A percentile compares a stretch with the other conserved stretches of the same genome.
phyloP scores from a whole-genome alignment of 352 stramenopile genomes.

The Globisporangium iwayamae region DNA sequence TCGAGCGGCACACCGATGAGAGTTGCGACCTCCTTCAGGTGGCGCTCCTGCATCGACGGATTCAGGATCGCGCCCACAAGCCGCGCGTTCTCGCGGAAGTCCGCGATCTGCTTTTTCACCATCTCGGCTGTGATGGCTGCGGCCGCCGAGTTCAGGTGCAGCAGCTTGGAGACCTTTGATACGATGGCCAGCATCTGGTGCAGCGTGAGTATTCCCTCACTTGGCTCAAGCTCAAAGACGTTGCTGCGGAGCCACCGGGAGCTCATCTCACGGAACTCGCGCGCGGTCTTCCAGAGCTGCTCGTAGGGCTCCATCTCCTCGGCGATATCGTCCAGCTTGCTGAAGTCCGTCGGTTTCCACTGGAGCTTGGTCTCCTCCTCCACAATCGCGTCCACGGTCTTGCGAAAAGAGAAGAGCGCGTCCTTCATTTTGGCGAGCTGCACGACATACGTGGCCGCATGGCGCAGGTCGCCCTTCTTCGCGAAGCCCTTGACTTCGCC shows the following conservation, averaged over 20 bases:
- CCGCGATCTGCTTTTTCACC: slow-evolving; percentile 75
- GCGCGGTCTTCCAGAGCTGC: slow-evolving; percentile 63
- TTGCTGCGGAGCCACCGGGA: slow-evolving; percentile 58
- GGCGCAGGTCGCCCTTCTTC: slow-evolving; percentile 72
- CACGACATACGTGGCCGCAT: slow-evolving; percentile 72
- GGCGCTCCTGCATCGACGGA: slow-evolving; percentile 56
- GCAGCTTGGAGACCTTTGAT: slow-evolving; percentile 47
- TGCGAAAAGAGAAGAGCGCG: slow-evolving; percentile 45
- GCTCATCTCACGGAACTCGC: slow-evolving; percentile 75
- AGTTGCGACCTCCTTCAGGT: slow-evolving; percentile 52
- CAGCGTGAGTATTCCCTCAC: slow-evolving; percentile 40
- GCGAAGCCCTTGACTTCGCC: slow-evolving; percentile 60
- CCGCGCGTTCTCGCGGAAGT: slow-evolving; percentile 65
- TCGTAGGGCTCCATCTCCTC: slow-evolving; percentile 77
- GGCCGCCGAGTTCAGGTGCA: slow-evolving; percentile 49
- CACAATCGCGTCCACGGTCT: slow-evolving; percentile 49
- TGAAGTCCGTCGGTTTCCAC: slow-evolving; percentile 70
- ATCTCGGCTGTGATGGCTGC: slow-evolving; percentile 66
- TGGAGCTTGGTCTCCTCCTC: slow-evolving; percentile 64
- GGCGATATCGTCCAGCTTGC: slow-evolving; percentile 69
- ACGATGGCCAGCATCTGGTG: slow-evolving; percentile 59
- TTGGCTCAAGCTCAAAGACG: slow-evolving; percentile 60
- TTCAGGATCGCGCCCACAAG: slow-evolving; percentile 69
- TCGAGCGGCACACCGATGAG: slow-evolving; percentile 46
- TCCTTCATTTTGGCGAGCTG: slow-evolving; percentile 76